phyloP scores from a whole-genome alignment of 1,139 yeast species.

The Zygosaccharomyces pseudobailii region DNA sequence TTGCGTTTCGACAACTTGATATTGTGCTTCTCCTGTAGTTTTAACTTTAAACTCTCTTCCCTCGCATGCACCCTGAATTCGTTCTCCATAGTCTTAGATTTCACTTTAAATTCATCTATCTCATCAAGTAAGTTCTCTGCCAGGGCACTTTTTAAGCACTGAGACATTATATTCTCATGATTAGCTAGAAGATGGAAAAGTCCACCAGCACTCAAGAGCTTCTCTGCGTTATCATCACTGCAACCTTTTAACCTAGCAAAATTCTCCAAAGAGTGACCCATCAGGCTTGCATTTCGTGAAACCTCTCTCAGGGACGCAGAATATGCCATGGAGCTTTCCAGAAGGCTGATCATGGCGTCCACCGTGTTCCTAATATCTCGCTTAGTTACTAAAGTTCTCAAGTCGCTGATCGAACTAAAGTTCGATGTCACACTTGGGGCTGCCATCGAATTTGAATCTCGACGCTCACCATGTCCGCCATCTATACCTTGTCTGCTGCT shows the following conservation, averaged over 20 bases:
- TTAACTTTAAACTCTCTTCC: slow-evolving; percentile 46
- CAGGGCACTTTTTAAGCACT: slow-evolving; percentile 49
- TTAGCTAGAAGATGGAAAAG: slow-evolving; percentile 72
- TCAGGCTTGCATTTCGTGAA: slow-evolving; percentile 62
- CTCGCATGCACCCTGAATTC: slow-evolving; percentile 52
- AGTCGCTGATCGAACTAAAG: slow-evolving; percentile 37
- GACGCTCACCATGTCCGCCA: slow-evolving; percentile 5
- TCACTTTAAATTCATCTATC: slow-evolving; percentile 40
- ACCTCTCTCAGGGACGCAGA: slow-evolving; percentile 47
- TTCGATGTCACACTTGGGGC: slow-evolving; percentile 30
- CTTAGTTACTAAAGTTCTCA: slow-evolving; percentile 56
- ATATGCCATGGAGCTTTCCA: slow-evolving; percentile 50
- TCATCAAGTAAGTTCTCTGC: slow-evolving; percentile 50
- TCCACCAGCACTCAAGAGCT: slow-evolving; percentile 70
- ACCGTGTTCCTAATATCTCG: slow-evolving; percentile 51
- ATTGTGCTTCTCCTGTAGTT: slow-evolving; percentile 54
- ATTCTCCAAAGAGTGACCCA: slow-evolving; percentile 68
- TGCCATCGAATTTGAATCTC: slow-evolving; percentile 6
- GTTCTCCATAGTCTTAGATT: slow-evolving; percentile 43
- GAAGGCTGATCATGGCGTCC: slow-evolving; percentile 44
- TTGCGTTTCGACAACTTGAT: slow-evolving; percentile 50
- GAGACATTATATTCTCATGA: slow-evolving; percentile 67
- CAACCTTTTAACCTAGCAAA: slow-evolving; percentile 67
- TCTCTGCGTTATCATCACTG: slow-evolving; percentile 53
- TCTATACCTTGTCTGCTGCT: slow-evolving; percentile 5